Conservation (phyloP, 2,329 filamentous ascomycete species). For the Alternaria conjuncta region DNA sequence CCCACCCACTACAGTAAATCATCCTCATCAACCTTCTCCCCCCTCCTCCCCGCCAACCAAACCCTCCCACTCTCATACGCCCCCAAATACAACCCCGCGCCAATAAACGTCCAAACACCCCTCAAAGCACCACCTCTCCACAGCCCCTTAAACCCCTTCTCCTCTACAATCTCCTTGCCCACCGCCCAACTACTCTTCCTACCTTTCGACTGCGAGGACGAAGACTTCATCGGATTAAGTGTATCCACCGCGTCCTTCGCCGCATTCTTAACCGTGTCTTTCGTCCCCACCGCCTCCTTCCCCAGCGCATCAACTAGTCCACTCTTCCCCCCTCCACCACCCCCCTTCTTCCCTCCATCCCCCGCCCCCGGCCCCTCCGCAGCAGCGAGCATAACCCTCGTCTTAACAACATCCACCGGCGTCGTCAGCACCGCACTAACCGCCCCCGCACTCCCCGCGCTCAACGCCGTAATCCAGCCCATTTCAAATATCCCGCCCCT, state of each 20-base stretch:
- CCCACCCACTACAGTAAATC: conserved; percentile 26
- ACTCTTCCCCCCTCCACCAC: background rate
- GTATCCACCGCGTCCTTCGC: background rate
- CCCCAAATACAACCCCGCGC: conserved; percentile 83
- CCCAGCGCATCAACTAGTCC: conserved; percentile 52
- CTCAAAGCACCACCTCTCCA: conserved; percentile 79
- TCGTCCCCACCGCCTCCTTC: conserved; percentile 37
- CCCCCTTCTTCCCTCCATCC: conserved; percentile 2
- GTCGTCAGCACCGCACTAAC: conserved; percentile 83
- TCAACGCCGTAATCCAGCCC: conserved; percentile 72
- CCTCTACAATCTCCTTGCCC: conserved; percentile 67
- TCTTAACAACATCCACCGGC: conserved; percentile 89
- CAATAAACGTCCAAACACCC: conserved; percentile 80
- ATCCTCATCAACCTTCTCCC: conserved; percentile 48
- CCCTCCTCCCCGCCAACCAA: conserved; percentile 54
- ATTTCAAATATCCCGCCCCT: conserved; percentile 66
- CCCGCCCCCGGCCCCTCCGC: conserved; percentile 15
- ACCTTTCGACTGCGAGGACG: conserved; percentile 18
- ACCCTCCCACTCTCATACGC: conserved; percentile 81
- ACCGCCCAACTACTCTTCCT: conserved; percentile 61
- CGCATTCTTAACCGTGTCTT: background rate
- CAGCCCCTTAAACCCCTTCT: conserved; percentile 74
- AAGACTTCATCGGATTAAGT: background rate
- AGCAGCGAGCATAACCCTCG: conserved; percentile 78
- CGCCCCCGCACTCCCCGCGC: conserved; percentile 76